A percentile compares a stretch with the other conserved stretches of the same genome.
These are phyloP conservation scores for Drosera capensis DNA, from an alignment of 148 eudicot genomes.

Conservation along the genomic window DNA sequence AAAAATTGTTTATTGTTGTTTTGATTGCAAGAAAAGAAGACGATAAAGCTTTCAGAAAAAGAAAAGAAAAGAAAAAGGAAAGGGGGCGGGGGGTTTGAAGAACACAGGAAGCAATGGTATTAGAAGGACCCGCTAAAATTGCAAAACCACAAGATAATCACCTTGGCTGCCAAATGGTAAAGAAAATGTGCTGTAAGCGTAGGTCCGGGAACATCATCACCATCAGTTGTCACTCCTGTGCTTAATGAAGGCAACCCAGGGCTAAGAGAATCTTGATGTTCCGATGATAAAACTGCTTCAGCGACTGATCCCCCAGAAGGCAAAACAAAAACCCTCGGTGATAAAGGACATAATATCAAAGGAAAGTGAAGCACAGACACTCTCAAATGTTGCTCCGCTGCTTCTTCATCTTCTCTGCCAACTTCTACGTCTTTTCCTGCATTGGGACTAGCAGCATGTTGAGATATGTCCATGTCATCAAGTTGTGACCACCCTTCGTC, in stretches of 20 bases:
- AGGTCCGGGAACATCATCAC: conserved; percentile 82
- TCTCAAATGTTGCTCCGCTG: conserved; percentile 21
- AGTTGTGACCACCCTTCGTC: conserved; percentile 64
- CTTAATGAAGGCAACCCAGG: conserved; percentile 84
- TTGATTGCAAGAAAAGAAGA: no score
- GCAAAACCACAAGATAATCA: conserved; percentile 5
- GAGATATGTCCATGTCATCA: conserved; percentile 34
- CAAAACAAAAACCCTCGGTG: conserved; percentile 75
- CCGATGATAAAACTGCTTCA: conserved; percentile 59
- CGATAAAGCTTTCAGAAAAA: no score
- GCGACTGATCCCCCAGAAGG: conserved; percentile 95
- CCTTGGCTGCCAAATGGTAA: conserved; percentile 80
- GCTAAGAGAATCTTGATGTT: conserved; percentile 67
- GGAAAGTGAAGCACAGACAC: conserved; percentile 88
- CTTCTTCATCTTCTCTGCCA: conserved; percentile 15
- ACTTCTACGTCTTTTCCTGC: conserved; percentile 22
- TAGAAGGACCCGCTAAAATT: not conserved
- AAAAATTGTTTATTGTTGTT: no score
- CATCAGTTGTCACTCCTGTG: conserved; percentile 45
- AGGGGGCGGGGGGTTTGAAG: not conserved
- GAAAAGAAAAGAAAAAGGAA: conserved; percentile 1
- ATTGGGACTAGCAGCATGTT: conserved; percentile 20
- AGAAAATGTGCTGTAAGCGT: conserved; percentile 85
- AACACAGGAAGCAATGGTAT: conserved; percentile 4
- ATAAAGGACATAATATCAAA: conserved; percentile 70